Evolutionary conservation across 2,329 filamentous ascomycete genomes (phyloP).

Genomic region (Arthrinium puccinioides): DNA sequence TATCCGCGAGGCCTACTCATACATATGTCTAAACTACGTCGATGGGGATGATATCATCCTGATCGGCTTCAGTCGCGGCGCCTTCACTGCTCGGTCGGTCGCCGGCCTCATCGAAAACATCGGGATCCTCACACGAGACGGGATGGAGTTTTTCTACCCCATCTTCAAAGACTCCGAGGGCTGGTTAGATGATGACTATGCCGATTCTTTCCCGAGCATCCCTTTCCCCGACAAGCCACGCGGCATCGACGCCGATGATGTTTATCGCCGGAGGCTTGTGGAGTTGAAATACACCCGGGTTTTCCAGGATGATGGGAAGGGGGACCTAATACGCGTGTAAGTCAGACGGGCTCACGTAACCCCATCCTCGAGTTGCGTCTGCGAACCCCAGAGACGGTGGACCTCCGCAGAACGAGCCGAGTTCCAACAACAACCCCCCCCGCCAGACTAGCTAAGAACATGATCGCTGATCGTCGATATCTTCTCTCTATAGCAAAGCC

Average conservation of each 20-base stretch:
- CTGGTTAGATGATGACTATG: constrained; percentile 37
- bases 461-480: constrained; percentile 21
- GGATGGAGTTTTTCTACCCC: constrained; percentile 46
- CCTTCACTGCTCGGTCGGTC: constrained; percentile 50
- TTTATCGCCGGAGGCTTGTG: constrained; percentile 37
- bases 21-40: constrained; percentile 54
- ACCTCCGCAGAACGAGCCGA: no score
- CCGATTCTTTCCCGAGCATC: constrained; percentile 37
- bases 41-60: constrained; percentile 50
- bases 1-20: constrained; percentile 55
- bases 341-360: no score
- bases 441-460: no score
- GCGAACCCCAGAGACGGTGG: no score
- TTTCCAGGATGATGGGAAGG: constrained; percentile 24
- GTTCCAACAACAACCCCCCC: no score
- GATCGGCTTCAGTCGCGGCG: constrained; percentile 50
- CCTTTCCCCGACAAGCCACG: constrained; percentile 44
- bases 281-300: constrained; percentile 35
- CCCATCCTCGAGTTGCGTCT: no score
- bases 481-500: not conserved
- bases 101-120: constrained; percentile 44
- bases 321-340: constrained; percentile 37
- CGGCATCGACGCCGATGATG: constrained; percentile 30
- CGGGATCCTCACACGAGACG: constrained; percentile 44
- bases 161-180: constrained; percentile 51